Evolutionary conservation across 164 flowering plant species (phyloP), one percentile per base, ranked within the genome.

Genomic region (Vitis rupestris): DNA sequence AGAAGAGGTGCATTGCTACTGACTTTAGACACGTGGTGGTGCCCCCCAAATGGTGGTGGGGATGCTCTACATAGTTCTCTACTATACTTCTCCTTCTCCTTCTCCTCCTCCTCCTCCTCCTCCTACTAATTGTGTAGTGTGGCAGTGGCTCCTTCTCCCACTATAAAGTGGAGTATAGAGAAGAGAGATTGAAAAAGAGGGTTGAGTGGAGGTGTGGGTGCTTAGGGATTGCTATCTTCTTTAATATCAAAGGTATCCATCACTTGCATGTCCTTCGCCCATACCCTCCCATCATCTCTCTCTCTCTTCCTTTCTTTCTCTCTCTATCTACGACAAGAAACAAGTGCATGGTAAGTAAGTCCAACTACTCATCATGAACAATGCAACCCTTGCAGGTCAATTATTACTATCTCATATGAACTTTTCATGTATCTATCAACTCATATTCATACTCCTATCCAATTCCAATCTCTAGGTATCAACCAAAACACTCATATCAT

Each of bases 191-290:
- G 69, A 55, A 27, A 63, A 23, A 64, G 50, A 69, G 51, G 53
- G 29, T 63, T 31, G 27, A 70, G 73, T 70, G 73, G 56, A 16
- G 49, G 31, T 10, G 44, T 9, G 59, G 66, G 16, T 69, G 29
- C 37, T 9, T 9, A 55, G 47, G 23, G 37, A 67, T 29, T 52
- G 53, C 55, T 57, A 53, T 70, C 60, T 61, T 52, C 31, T 63
- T 27, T 56, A 31, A 56, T 23, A 64, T 48, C 55, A 44, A 55
- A 57, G 64, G 63, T 65, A 30, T 54, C 75, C 19, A 60, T 66
- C 63, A 58, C 58, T 57, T 72, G 30, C 63, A 59, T 65, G 70
- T 65, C 60, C 66, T 72, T 52, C 52, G 47, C 61, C 70, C 70
- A 66, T 66, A 72, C 75, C 75, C 61, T 23, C 27, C 3, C 75